Conservation (phyloP, 164 flowering plant genomes). For the Magnolia officinalis region DNA sequence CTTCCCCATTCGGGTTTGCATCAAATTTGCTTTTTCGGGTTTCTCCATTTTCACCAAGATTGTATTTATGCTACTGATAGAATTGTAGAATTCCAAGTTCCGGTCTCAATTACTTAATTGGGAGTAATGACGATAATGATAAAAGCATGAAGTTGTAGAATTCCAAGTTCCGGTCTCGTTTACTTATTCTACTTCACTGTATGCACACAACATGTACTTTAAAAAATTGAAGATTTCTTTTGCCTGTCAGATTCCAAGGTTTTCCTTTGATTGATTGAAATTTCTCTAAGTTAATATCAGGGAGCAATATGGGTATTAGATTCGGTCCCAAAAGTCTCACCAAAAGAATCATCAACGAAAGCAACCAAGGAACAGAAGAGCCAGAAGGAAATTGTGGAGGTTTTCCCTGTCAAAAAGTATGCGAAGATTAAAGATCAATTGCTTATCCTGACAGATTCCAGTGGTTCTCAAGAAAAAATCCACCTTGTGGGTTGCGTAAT, state of each 20-base stretch:
- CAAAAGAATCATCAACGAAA: constrained; percentile 24
- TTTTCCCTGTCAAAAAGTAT: constrained; percentile 54
- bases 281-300: constrained; percentile 27
- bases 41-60: not conserved
- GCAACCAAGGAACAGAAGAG: constrained; percentile 41
- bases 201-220: not conserved
- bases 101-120: not conserved
- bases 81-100: not conserved
- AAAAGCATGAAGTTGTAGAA: too few species aligned
- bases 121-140: not conserved
- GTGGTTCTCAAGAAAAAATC: constrained; percentile 47
- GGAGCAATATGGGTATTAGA: constrained; percentile 78
- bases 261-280: not conserved
- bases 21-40: too few species aligned
- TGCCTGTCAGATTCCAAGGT: not conserved
- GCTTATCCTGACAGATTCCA: constrained; percentile 50
- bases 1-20: too few species aligned
- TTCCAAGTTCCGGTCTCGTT: too few species aligned
- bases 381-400: constrained; percentile 60
- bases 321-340: constrained; percentile 39
- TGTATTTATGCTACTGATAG: not conserved
- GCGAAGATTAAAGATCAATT: constrained; percentile 54
- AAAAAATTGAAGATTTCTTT: not conserved
- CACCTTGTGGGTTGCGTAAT: constrained; percentile 53
- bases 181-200: too few species aligned